Evolutionary conservation across 2,329 filamentous ascomycete species (phyloP).

Genomic region (Elsinoe perseae): DNA sequence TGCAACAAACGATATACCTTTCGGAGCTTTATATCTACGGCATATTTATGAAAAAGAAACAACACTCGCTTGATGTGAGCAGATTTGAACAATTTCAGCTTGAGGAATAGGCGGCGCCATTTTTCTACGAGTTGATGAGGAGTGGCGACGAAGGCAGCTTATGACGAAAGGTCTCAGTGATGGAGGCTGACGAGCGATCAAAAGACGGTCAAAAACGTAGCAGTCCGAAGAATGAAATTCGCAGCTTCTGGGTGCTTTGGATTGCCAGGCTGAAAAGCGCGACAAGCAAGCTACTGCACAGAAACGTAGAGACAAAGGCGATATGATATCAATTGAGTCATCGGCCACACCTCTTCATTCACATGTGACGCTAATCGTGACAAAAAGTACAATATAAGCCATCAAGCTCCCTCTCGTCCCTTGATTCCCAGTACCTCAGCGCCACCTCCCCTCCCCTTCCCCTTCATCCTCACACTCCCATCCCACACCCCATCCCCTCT

Average conservation of each 20-base stretch:
- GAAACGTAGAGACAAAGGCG: constrained; percentile 2
- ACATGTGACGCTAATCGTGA: not conserved
- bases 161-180: not conserved
- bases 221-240: not conserved
- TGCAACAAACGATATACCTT: not conserved
- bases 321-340: not conserved
- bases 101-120: not conserved
- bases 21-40: constrained; percentile 1
- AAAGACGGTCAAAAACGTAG: not conserved
- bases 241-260: not conserved
- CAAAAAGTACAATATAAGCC: too few relatives aligned
- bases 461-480: constrained; percentile 7
- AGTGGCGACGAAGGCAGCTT: not conserved
- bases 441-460: not conserved
- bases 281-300: not conserved
- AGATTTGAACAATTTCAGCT: not conserved
- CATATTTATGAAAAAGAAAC: constrained; percentile 1
- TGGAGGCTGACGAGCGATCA: not conserved
- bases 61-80: constrained; percentile 4
- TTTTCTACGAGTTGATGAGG: not conserved
- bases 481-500: not conserved
- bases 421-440: not conserved
- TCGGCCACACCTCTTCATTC: not conserved
- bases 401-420: not conserved
- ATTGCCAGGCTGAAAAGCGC: not conserved